Percentiles rank a stretch among this genome's conserved stretches.
Evolutionary conservation across 331 rosid species (phyloP).

Genomic region (Malus hybrid): DNA sequence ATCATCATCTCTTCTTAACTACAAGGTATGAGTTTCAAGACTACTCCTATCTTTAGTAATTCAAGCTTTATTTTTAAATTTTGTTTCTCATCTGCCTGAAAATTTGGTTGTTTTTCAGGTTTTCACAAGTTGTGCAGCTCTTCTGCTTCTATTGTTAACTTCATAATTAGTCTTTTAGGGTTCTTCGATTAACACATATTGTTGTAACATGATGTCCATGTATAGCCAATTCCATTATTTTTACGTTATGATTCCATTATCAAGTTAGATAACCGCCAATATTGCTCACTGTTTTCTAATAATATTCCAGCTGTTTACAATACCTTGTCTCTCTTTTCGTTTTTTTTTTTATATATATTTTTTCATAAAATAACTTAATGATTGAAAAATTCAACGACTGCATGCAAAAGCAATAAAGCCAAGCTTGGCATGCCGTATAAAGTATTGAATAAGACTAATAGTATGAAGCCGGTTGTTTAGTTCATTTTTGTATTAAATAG

Average conservation of each 20-base stretch:
- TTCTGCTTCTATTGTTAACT: conserved; percentile 28
- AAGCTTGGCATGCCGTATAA: too few relatives aligned
- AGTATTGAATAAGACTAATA: too few relatives aligned
- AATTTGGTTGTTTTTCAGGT: conserved; percentile 29
- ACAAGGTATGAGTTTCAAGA: conserved; percentile 40
- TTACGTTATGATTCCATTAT: neutral
- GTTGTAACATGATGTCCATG: neutral
- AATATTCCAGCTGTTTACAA: neutral
- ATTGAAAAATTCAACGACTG: too few relatives aligned
- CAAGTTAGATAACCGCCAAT: conserved; percentile 1
- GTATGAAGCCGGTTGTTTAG: too few relatives aligned
- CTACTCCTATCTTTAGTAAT: neutral
- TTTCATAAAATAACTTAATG: too few relatives aligned
- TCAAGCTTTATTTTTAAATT: neutral
- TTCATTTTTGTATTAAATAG: too few relatives aligned
- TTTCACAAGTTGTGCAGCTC: conserved; percentile 33
- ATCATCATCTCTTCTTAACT: conserved; percentile 46
- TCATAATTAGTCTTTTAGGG: conserved; percentile 4
- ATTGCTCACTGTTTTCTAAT: conserved; percentile 3
- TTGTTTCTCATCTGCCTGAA: neutral
- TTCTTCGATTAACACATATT: neutral
- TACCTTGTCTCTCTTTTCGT: neutral
- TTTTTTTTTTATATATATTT: too few relatives aligned
- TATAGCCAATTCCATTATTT: conserved; percentile 17
- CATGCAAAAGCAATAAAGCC: too few relatives aligned